These are phyloP conservation scores for Pseudogymnoascus pannorum DNA, from an alignment of 2,329 filamentous ascomycete species.

Conservation along the genomic window DNA sequence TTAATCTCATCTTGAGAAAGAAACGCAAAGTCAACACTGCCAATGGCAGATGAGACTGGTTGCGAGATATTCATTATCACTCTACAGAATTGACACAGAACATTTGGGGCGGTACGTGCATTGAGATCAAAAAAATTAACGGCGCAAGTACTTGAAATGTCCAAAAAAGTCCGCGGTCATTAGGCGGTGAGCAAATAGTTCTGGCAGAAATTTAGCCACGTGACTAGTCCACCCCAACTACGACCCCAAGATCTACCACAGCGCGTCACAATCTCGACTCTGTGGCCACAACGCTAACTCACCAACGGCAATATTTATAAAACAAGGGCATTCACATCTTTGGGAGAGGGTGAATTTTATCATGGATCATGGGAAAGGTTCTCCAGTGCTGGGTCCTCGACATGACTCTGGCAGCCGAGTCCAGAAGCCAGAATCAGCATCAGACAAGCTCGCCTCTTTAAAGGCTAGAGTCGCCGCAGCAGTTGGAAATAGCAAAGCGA, in stretches of 20 bases:
- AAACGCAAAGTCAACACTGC: conserved; percentile 83
- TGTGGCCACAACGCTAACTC: not conserved
- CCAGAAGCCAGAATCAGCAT: conserved; percentile 47
- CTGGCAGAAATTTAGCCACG: conserved; percentile 7
- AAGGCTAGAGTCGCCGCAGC: conserved; percentile 75
- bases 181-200: conserved; percentile 1
- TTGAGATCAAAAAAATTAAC: conserved; percentile 8
- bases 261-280: conserved; percentile 1
- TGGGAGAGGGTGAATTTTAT: conserved; percentile 16
- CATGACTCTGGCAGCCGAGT: conserved; percentile 48
- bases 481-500: conserved; percentile 47
- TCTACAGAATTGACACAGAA: conserved; percentile 2
- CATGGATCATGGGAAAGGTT: conserved; percentile 46
- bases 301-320: not conserved
- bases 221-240: conserved; percentile 5
- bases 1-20: conserved; percentile 77
- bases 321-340: not conserved
- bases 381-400: conserved; percentile 47
- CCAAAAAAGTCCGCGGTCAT: conserved; percentile 9
- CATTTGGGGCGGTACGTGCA: conserved; percentile 9
- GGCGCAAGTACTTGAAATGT: conserved; percentile 5
- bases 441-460: conserved; percentile 66
- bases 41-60: conserved; percentile 75
- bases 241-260: conserved; percentile 1
- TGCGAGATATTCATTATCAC: conserved; percentile 63